phyloP scores from a whole-genome alignment of 148 eudicot genomes.

The Euryodendron excelsum region DNA sequence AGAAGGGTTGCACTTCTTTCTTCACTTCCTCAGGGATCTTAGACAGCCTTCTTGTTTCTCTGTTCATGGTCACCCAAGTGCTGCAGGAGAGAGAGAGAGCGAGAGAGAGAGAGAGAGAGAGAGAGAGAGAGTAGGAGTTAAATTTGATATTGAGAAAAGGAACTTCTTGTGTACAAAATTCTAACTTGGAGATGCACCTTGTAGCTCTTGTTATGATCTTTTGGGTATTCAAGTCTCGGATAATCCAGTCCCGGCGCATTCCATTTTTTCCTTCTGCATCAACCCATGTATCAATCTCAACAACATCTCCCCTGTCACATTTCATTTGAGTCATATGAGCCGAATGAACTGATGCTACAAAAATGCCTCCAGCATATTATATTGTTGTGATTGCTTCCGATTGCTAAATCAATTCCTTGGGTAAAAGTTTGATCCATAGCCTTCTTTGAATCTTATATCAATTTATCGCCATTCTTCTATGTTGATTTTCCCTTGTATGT shows the following conservation, averaged over 20 bases:
- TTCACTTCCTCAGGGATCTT: slow-evolving; percentile 73
- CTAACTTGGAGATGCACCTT: slow-evolving; percentile 47
- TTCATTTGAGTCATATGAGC: neutral
- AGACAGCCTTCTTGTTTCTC: slow-evolving; percentile 75
- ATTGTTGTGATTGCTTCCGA: too few relatives aligned
- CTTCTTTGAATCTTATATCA: too few relatives aligned
- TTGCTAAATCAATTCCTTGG: neutral
- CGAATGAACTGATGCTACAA: too few relatives aligned
- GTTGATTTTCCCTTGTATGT: too few relatives aligned
- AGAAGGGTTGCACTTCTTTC: slow-evolving; percentile 62
- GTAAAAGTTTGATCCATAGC: too few relatives aligned
- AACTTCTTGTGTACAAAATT: neutral
- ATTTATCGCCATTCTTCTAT: too few relatives aligned
- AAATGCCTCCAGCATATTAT: too few relatives aligned
- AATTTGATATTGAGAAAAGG: too few relatives aligned
- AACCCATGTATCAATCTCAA: slow-evolving; percentile 91
- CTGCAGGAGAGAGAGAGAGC: too few relatives aligned
- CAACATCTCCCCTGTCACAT: slow-evolving; percentile 71
- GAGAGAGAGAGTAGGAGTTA: too few relatives aligned
- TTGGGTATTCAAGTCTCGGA: slow-evolving; percentile 57
- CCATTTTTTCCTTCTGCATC: slow-evolving; percentile 82
- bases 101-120: too few relatives aligned
- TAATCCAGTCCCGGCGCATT: slow-evolving; percentile 84
- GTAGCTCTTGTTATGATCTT: slow-evolving; percentile 75
- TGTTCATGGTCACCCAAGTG: slow-evolving; percentile 90